Percentiles rank a stretch among this genome's conserved stretches.
phyloP scores from a whole-genome alignment of 306 rosid genomes.

The Dalbergia oliveri region DNA sequence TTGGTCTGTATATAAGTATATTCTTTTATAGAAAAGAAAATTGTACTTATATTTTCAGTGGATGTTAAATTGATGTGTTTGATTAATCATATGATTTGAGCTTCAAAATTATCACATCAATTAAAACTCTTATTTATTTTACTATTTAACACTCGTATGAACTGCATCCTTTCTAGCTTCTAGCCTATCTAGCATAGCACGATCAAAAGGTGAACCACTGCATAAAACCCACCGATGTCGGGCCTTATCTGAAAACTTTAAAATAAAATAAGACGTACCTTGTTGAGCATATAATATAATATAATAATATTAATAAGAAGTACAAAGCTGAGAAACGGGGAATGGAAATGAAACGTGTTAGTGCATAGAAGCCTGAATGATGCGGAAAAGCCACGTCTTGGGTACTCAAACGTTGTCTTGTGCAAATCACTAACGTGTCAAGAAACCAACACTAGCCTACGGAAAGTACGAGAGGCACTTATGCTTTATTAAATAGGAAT shows the following conservation, averaged over 20 bases:
- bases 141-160: too few species aligned
- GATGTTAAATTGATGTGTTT: too few species aligned
- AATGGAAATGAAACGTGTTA: constrained; percentile 35
- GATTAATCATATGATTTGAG: too few species aligned
- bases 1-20: background rate
- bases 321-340: background rate
- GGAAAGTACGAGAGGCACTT: background rate
- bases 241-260: too few species aligned
- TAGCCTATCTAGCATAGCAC: too few species aligned
- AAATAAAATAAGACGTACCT: background rate
- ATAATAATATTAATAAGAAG: background rate
- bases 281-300: background rate
- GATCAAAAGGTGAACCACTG: too few species aligned
- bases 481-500: background rate
- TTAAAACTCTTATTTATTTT: too few species aligned
- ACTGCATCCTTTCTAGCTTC: too few species aligned
- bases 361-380: background rate
- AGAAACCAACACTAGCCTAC: background rate
- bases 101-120: too few species aligned
- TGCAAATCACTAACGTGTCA: constrained; percentile 27
- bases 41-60: too few species aligned
- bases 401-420: background rate
- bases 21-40: background rate
- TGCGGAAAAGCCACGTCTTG: constrained; percentile 34
- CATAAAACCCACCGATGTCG: too few species aligned